Evolutionary conservation across 352 stramenopile genomes (phyloP).

Genomic region (Pythium biforme): DNA sequence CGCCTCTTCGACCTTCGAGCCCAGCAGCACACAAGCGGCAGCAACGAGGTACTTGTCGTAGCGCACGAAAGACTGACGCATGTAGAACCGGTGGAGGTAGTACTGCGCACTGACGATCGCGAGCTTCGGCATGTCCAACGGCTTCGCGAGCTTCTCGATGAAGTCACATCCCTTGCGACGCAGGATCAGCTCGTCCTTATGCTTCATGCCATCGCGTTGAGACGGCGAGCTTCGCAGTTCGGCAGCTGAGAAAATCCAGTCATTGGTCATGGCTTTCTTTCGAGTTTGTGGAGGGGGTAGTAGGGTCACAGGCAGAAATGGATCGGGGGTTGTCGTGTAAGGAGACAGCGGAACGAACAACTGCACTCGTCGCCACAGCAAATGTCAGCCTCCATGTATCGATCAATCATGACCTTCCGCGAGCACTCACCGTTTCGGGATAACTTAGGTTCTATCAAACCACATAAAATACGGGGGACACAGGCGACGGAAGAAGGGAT

Average conservation of each 20-base stretch:
- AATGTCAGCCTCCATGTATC: slow-evolving; percentile 3
- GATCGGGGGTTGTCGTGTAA: slow-evolving; percentile 24
- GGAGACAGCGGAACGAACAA: slow-evolving; percentile 22
- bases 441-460: slow-evolving; percentile 34
- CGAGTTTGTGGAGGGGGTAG: background rate
- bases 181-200: slow-evolving; percentile 63
- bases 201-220: slow-evolving; percentile 74
- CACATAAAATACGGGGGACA: slow-evolving; percentile 31
- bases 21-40: slow-evolving; percentile 77
- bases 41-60: slow-evolving; percentile 87
- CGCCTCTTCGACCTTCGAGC: slow-evolving; percentile 82
- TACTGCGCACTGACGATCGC: slow-evolving; percentile 82
- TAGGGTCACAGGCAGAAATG: slow-evolving; percentile 6
- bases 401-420: background rate
- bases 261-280: slow-evolving; percentile 36
- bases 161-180: slow-evolving; percentile 80
- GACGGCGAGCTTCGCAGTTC: slow-evolving; percentile 71
- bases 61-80: slow-evolving; percentile 77
- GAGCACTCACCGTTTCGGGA: slow-evolving; percentile 24
- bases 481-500: slow-evolving; percentile 15
- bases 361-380: background rate
- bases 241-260: slow-evolving; percentile 79
- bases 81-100: slow-evolving; percentile 89
- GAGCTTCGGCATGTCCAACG: slow-evolving; percentile 76
- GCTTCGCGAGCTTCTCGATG: slow-evolving; percentile 84